Base-by-base conservation (phyloP, 2,329 filamentous ascomycete genomes). In the Cryphonectria nitschkei region DNA sequence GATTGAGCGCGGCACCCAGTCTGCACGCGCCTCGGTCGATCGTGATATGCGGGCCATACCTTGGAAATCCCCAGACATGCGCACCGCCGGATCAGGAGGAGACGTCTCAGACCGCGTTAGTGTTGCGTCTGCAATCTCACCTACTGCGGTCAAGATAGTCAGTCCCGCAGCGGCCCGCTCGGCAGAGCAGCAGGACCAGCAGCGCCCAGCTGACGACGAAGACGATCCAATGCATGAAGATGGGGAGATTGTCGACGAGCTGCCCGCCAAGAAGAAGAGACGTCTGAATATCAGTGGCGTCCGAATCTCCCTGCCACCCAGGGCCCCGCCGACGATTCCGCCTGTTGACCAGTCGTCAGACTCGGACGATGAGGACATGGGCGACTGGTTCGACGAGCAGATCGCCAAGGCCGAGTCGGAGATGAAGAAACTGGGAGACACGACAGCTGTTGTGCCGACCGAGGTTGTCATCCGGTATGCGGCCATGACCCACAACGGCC, bases 311-410 rank as follows among this genome's bases (percentile, higher is more conserved):
- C 65, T 86, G 32, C 83, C 84, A 2, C 77, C 79, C 9, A 83
- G 81, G 70, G 76, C 78, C 67, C 74, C 76, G 7, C 41, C 67
- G 22, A 75, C 73, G 13, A 72, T 77, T 39, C 74, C 75, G 14
- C 75, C 80, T 14, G 73, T 79, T 5, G 82, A 84, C 63, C 80
- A 82, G 68, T 85, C 86, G 62, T 88, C 86, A 0, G 87, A 89
- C 68, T 85, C 83, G 74, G 84, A 89, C 60, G 87, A 89, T 70
- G 87, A 89, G 64, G 85, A 87, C 61, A 86, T 89, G 80, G 86
- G 84, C 26, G 86, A 87, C 67, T 86, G 86, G 71, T 88, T 89
- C 68, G 82, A 85, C 67, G 80, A 81, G 68, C 81, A 88, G 74
- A 88, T 89, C 52, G 77, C 81, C 58, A 86, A 88, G 75, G 82